Evolutionary conservation across 2,329 filamentous ascomycete genomes (phyloP).

Genomic region (Colletotrichum endophyticum): DNA sequence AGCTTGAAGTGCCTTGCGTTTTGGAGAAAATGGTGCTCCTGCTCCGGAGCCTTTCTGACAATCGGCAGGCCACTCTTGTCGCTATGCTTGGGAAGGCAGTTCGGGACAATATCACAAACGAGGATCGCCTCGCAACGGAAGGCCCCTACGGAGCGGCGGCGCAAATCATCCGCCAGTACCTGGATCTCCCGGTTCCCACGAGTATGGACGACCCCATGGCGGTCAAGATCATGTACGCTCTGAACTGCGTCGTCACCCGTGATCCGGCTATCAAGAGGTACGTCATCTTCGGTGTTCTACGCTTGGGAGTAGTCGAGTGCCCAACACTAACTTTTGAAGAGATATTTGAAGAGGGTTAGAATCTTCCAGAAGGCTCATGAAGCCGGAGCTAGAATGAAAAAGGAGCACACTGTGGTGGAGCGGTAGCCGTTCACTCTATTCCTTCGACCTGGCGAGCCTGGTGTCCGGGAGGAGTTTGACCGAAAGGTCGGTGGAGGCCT

Average conservation of each 20-base stretch:
- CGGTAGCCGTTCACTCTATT: background rate
- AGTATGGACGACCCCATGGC: background rate
- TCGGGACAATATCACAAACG: background rate
- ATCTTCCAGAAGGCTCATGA: background rate
- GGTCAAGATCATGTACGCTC: background rate
- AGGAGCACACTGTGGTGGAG: background rate
- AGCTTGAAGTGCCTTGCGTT: too few species aligned
- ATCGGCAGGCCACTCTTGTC: too few species aligned
- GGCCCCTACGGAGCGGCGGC: too few species aligned
- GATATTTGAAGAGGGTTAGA: background rate
- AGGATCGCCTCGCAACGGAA: background rate
- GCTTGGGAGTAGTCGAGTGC: background rate
- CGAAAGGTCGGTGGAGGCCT: background rate
- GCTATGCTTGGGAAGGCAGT: background rate
- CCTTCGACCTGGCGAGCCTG: background rate
- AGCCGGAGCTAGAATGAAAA: background rate
- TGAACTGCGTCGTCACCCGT: background rate
- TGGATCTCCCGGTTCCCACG: background rate
- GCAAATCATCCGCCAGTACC: background rate
- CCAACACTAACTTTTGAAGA: fast-evolving
- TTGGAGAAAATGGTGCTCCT: too few species aligned
- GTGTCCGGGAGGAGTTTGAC: background rate
- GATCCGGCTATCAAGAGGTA: background rate
- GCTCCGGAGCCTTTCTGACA: too few species aligned
- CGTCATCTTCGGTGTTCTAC: fast-evolving